A percentile compares a stretch with the other conserved stretches of the same genome.
These are phyloP conservation scores for Wallacemonas sp. DNA, from an alignment of 208 protist species.

Conservation along the genomic window DNA sequence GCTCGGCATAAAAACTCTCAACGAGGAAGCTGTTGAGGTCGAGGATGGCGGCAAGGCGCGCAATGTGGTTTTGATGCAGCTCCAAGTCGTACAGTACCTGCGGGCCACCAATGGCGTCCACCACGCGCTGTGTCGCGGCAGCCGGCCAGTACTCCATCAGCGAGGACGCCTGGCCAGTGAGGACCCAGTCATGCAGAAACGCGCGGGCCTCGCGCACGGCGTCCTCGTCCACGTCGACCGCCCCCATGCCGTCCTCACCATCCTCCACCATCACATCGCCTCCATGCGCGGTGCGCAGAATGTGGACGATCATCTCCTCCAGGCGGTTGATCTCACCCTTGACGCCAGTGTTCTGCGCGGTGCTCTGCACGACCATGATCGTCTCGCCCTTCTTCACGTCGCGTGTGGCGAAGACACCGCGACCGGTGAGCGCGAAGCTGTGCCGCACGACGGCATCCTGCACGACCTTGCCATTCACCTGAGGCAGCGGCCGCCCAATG, in stretches of 20 bases:
- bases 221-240: not conserved
- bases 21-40: constrained; percentile 90
- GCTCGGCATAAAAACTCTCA: constrained; percentile 79
- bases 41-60: constrained; percentile 78
- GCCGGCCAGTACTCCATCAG: constrained; percentile 81
- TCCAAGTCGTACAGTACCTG: constrained; percentile 67
- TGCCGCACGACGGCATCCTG: constrained; percentile 75
- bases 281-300: constrained; percentile 28
- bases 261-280: constrained; percentile 6
- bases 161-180: constrained; percentile 83
- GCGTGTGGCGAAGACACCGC: constrained; percentile 81
- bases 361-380: constrained; percentile 86
- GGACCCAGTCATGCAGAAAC: constrained; percentile 82
- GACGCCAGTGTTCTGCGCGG: constrained; percentile 74
- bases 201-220: constrained; percentile 13
- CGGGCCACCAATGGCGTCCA: constrained; percentile 66
- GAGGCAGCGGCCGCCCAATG: constrained; percentile 57
- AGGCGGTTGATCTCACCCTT: constrained; percentile 77
- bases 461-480: constrained; percentile 69
- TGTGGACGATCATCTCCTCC: constrained; percentile 70
- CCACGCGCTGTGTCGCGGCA: constrained; percentile 55
- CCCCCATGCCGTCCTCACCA: not conserved
- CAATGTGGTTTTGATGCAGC: constrained; percentile 82
- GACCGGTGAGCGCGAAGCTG: constrained; percentile 77
- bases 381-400: constrained; percentile 70